Evolutionary conservation across 1,139 yeast genomes (phyloP), one percentile per base, ranked within the genome.

Genomic region (Yamadazyma epiphylla): DNA sequence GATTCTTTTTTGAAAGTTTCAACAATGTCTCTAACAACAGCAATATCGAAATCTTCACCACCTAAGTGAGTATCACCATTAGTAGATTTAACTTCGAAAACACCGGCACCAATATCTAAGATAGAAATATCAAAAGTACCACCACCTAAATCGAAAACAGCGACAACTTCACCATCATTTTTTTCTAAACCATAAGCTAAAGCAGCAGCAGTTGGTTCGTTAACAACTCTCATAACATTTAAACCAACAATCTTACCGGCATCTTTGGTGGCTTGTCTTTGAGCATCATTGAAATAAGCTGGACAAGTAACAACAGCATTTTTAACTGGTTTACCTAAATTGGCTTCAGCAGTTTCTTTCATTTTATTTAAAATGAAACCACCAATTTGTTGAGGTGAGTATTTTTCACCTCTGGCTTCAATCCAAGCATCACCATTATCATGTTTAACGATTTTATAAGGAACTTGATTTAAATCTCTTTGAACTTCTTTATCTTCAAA

Each of bases 171-270:
- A 53, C 83, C 81, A 42, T 75, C 79, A 47, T 75, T 74, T 73
- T 81, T 82, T 63, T 89, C 97, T 49, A 89, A 74, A 67, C 97
- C 97, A 63, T 89, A 91, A 40, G 98, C 98, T 52, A 89, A 72
- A 37, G 97, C 97, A 48, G 97, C 98, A 42, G 98, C 97, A 47
- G 98, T 89, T 56, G 97, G 97, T 73, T 89, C 98, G 74, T 89
- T 91, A 47, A 89, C 96, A 49, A 89, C 96, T 74, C 97, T 85
- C 61, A 91, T 74, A 45, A 91, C 96, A 69, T 88, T 88, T 55
- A 89, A 73, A 41, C 97, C 97, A 46, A 88, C 95, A 67, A 89
- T 88, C 64, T 88, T 91, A 74, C 97, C 97, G 38, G 97, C 96
- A 62, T 87, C 95, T 74, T 89, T 89, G 60, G 96, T 89, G 44